Base-by-base conservation (phyloP, 345 rosid genomes). In the Ricinus communis region DNA sequence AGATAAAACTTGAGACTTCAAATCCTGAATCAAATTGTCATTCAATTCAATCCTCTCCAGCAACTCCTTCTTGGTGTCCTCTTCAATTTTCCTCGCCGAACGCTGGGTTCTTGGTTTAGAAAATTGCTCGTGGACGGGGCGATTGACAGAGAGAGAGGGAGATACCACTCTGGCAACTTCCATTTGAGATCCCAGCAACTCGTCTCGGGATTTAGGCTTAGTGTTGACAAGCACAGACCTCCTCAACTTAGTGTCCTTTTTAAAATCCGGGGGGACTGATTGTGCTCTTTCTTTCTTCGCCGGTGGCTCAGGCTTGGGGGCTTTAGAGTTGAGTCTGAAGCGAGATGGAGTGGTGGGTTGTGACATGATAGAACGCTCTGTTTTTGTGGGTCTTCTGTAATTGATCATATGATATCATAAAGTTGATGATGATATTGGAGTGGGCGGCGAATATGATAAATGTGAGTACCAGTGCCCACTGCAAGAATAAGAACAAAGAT, bases 21-120 rank as follows among this genome's bases (percentile, higher is more conserved):
- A 80, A 75, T 85, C 89, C 67, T 84, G 80, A 75, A 93, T 77
- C 86, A 85, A 30, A 62, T 66, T 79, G 72, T 92, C 90, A 54
- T 76, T 81, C 41, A 69, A 77, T 24, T 72, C 74, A 6, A 85
- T 75, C 86, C 83, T 90, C 82, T 85, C 87, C 79, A 74, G 80
- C 71, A 85, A 69, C 24, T 86, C 88, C 72, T 74, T 82, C 76
- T 71, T 77, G 75, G 62, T 68, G 53, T 75, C 60, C 16, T 78
- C 84, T 14, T 82, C 83, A 38, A 63, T 71, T 69, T 68, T 82
- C 50, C 77, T 59, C 74, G 74, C 41, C 41, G 47, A 12, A 11
- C 47, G 47, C 7, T 8, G 71, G 78, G 87, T 79, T 74, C 88
- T 76, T 13, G 87, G 88, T 80, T 84, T 73, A 41, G 86, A 79